These are phyloP conservation scores for Brassica carinata DNA, from an alignment of 345 rosid species.

Conservation along the genomic window DNA sequence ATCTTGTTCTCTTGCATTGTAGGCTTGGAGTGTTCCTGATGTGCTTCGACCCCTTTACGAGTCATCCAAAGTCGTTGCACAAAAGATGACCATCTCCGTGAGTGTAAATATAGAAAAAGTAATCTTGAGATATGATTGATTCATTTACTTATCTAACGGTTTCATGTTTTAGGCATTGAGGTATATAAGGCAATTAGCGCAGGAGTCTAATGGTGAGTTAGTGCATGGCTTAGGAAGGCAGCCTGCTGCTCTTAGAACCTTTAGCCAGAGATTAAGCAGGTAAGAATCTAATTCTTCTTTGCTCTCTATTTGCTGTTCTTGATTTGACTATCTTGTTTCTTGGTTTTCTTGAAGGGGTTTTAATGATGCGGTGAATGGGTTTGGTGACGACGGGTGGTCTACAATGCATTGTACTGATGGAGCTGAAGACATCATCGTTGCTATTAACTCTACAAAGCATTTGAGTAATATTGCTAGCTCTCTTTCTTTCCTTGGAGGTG, in stretches of 20 bases:
- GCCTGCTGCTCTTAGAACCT: constrained; percentile 90
- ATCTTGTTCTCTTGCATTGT: background rate
- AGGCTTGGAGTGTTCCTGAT: constrained; percentile 99
- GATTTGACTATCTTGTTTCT: background rate
- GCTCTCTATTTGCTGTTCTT: background rate
- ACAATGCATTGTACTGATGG: constrained; percentile 67
- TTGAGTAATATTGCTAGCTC: constrained; percentile 54
- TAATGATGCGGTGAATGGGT: constrained; percentile 92
- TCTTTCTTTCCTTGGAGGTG: constrained; percentile 79
- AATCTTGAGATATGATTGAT: background rate
- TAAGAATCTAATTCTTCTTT: background rate
- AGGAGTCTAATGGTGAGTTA: constrained; percentile 92
- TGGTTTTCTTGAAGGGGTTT: constrained; percentile 60
- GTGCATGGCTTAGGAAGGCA: constrained; percentile 90
- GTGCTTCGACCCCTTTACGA: constrained; percentile 96
- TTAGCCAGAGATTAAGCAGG: constrained; percentile 97
- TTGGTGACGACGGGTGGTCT: constrained; percentile 95
- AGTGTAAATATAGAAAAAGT: background rate
- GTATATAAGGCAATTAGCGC: constrained; percentile 86
- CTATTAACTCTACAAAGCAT: constrained; percentile 75
- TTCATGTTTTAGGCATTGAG: constrained; percentile 58
- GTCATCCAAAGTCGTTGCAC: constrained; percentile 95
- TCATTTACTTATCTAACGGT: background rate
- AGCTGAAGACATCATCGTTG: constrained; percentile 82
- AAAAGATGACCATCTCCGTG: constrained; percentile 63